These are phyloP conservation scores for Cryomyces antarcticus DNA, from an alignment of 495 filamentous ascomycete genomes.

Conservation along the genomic window DNA sequence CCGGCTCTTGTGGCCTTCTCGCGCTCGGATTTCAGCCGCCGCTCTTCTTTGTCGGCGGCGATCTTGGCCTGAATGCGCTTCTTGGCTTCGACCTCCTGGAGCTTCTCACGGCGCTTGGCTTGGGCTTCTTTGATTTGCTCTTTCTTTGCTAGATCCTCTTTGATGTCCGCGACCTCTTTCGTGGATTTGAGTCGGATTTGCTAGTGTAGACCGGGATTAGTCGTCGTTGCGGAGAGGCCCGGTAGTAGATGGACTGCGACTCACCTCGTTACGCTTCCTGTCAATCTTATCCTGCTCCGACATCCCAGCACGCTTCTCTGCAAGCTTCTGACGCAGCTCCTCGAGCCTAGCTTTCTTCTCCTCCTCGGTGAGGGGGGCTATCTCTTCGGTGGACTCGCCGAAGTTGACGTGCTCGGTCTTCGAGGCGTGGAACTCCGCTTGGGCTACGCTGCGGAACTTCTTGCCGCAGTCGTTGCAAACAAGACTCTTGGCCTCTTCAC, in stretches of 20 bases:
- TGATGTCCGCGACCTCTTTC: conserved; percentile 18
- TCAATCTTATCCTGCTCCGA: conserved; percentile 60
- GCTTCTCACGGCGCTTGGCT: conserved; percentile 68
- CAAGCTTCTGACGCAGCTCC: conserved; percentile 51
- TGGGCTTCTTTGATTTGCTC: conserved; percentile 79
- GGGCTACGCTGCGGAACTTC: conserved; percentile 58
- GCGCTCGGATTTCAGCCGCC: conserved; percentile 59
- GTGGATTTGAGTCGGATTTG: conserved; percentile 54
- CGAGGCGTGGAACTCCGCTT: conserved; percentile 73
- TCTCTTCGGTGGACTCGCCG: conserved; percentile 75
- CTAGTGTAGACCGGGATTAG: conserved; percentile 17
- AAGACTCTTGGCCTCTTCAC: conserved; percentile 40
- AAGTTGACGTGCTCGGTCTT: conserved; percentile 70
- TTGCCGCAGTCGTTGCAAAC: conserved; percentile 88
- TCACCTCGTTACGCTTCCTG: conserved; percentile 74
- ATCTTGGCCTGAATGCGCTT: conserved; percentile 80
- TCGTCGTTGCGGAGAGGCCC: background rate
- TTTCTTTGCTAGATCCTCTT: conserved; percentile 53
- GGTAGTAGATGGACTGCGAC: background rate
- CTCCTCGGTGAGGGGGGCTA: conserved; percentile 77
- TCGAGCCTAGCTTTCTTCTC: conserved; percentile 64
- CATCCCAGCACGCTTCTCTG: conserved; percentile 51
- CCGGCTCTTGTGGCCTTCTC: conserved; percentile 74
- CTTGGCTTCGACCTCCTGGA: conserved; percentile 69
- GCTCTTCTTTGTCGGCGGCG: conserved; percentile 70